Conservation (phyloP, 495 filamentous ascomycete species). For the Friedmanniomyces endolithicus region DNA sequence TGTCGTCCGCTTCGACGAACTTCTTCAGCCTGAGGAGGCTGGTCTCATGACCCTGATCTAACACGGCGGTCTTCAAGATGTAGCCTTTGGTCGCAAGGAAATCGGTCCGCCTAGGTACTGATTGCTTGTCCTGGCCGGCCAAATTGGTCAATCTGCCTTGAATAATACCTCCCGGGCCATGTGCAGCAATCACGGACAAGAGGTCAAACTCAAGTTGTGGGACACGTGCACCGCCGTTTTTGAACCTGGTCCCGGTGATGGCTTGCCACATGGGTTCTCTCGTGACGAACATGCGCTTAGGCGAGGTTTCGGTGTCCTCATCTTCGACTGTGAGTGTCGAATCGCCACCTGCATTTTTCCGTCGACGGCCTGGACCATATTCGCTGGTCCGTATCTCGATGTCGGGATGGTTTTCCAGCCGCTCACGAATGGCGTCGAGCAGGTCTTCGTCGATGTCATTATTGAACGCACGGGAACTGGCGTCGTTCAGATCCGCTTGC, state of each 20-base stretch:
- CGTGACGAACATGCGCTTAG: constrained; percentile 18
- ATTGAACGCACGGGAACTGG: neutral
- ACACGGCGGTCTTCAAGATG: constrained; percentile 64
- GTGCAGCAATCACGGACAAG: constrained; percentile 68
- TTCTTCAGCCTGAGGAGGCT: constrained; percentile 52
- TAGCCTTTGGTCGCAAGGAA: constrained; percentile 64
- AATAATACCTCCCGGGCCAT: constrained; percentile 54
- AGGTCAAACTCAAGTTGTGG: constrained; percentile 56
- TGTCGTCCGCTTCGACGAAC: constrained; percentile 35
- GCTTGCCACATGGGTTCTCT: constrained; percentile 62
- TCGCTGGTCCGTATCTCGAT: constrained; percentile 1
- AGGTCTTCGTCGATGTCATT: neutral
- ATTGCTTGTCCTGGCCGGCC: constrained; percentile 80
- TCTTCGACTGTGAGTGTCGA: neutral
- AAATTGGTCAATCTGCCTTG: constrained; percentile 65
- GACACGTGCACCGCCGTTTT: constrained; percentile 56
- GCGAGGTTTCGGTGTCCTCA: neutral
- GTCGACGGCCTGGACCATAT: neutral
- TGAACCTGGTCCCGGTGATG: constrained; percentile 65
- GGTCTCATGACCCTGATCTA: constrained; percentile 51
- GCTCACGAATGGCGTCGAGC: constrained; percentile 6
- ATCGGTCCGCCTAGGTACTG: constrained; percentile 71
- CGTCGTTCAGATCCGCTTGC: neutral
- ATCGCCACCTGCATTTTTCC: neutral
- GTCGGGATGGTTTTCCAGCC: constrained; percentile 12